Evolutionary conservation across 768 basidiomycete genomes (phyloP).

Genomic region (Tulasnella sp.): DNA sequence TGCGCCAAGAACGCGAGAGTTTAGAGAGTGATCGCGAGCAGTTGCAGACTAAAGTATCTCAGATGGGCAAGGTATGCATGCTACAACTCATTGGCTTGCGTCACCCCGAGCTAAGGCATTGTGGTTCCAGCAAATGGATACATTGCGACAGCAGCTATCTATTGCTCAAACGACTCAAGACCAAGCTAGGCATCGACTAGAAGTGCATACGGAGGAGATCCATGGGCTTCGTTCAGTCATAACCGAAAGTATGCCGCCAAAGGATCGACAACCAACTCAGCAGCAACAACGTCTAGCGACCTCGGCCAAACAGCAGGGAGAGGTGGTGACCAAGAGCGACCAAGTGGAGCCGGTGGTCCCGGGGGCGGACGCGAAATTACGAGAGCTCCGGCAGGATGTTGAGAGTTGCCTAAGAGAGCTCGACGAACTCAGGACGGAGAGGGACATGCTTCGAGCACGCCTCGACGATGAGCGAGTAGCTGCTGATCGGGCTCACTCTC

Average conservation of each 20-base stretch:
- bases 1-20: constrained; percentile 66
- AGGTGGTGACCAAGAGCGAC: background rate
- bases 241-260: background rate
- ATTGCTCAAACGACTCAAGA: constrained; percentile 58
- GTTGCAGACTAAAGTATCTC: constrained; percentile 55
- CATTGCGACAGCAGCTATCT: constrained; percentile 51
- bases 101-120: background rate
- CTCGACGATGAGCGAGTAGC: constrained; percentile 31
- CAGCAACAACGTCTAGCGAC: too few relatives aligned
- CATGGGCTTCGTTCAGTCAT: constrained; percentile 42
- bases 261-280: too few relatives aligned
- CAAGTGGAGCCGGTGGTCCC: constrained; percentile 34
- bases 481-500: constrained; percentile 46
- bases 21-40: constrained; percentile 61
- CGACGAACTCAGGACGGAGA: constrained; percentile 53
- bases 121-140: constrained; percentile 41
- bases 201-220: constrained; percentile 59
- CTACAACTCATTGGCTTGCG: too few relatives aligned
- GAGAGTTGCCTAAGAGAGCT: constrained; percentile 71
- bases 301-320: background rate
- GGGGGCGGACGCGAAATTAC: constrained; percentile 59
- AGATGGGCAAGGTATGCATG: constrained; percentile 51
- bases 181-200: constrained; percentile 60
- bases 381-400: constrained; percentile 63
- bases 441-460: constrained; percentile 33